Evolutionary conservation across 306 rosid genomes (phyloP).

Genomic region (Trichosanthes truncata): DNA sequence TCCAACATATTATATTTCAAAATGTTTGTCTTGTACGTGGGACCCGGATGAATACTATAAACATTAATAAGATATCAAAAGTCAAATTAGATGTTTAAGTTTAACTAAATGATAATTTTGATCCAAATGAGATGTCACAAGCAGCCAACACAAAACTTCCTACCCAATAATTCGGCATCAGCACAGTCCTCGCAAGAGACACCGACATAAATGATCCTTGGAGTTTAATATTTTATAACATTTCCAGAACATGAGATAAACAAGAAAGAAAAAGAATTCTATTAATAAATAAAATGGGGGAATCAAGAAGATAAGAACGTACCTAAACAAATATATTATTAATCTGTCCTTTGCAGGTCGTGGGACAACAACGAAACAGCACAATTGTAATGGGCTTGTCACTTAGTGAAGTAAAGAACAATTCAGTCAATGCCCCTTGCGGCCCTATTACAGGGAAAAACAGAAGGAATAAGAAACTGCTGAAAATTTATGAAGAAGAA

Average conservation of each 20-base stretch:
- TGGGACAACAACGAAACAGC: constrained; percentile 63
- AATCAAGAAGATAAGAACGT: not conserved
- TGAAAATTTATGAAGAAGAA: not conserved
- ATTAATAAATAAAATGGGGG: not conserved
- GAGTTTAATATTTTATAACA: not conserved
- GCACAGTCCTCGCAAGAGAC: not conserved
- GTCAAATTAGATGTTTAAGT: not conserved
- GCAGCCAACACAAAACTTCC: not conserved
- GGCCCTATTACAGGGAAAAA: constrained; percentile 8
- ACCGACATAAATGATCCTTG: not conserved
- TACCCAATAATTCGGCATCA: not conserved
- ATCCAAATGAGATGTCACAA: not conserved
- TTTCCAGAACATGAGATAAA: not conserved
- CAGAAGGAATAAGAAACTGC: not conserved
- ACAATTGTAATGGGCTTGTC: constrained; percentile 44
- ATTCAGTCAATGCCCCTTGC: constrained; percentile 26
- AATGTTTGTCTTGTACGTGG: not conserved
- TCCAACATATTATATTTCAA: not conserved
- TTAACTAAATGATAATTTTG: not conserved
- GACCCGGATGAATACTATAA: not conserved
- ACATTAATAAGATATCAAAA: too few relatives aligned
- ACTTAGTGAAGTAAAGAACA: constrained; percentile 57
- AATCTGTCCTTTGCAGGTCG: constrained; percentile 51
- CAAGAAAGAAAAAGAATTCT: not conserved
- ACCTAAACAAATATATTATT: constrained; percentile 65